These are phyloP conservation scores for Pseudogymnoascus sp. DNA, from an alignment of 2,329 filamentous ascomycete genomes.

Conservation along the genomic window DNA sequence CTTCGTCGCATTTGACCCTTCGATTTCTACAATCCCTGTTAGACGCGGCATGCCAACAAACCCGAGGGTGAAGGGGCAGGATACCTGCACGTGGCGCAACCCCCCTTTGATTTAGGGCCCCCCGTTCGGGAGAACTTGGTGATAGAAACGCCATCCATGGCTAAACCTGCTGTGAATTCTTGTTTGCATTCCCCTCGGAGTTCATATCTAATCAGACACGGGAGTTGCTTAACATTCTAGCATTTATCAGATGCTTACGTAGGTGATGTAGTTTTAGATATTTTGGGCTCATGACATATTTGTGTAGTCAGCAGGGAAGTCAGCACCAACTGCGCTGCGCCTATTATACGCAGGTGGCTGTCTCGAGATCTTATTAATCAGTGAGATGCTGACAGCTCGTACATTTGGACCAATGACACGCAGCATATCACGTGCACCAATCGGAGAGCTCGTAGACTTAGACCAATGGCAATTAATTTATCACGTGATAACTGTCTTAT, in stretches of 20 bases:
- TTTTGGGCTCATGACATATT: neutral
- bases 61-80: neutral
- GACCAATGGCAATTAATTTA: neutral
- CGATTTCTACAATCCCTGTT: neutral
- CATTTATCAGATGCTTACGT: neutral
- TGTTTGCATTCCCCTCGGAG: neutral
- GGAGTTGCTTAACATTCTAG: neutral
- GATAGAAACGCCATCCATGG: neutral
- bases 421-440: neutral
- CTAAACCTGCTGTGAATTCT: neutral
- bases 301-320: neutral
- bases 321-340: neutral
- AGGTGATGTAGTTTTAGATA: neutral
- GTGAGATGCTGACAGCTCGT: neutral
- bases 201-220: neutral
- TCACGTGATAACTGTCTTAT: neutral
- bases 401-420: neutral
- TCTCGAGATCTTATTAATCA: neutral
- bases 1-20: conserved; percentile 61
- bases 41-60: neutral
- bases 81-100: conserved; percentile 7
- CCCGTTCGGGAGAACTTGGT: neutral
- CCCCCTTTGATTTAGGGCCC: neutral
- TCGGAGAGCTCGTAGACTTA: neutral
- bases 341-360: neutral